Percentiles rank a stretch among this genome's conserved stretches.
phyloP scores from a whole-genome alignment of 208 protist species.

The Crithidia brevicula region DNA sequence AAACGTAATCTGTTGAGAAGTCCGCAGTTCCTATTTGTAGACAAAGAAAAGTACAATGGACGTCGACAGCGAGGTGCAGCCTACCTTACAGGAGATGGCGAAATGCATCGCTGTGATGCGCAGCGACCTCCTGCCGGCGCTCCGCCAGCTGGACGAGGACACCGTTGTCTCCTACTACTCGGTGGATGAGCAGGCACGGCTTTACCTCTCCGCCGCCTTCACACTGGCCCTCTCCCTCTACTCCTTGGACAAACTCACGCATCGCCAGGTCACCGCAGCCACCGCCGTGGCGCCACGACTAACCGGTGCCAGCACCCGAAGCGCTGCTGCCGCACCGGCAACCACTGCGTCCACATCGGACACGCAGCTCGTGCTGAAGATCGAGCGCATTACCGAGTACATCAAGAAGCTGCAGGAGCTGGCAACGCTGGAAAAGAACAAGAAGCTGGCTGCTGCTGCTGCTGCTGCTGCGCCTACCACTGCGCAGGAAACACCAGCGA shows the following conservation, averaged over 20 bases:
- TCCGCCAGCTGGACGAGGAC: slow-evolving; percentile 72
- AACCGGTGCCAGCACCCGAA: slow-evolving; percentile 5
- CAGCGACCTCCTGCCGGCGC: slow-evolving; percentile 44
- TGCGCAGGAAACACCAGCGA: background rate
- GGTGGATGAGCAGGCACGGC: slow-evolving; percentile 76
- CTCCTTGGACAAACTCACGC: slow-evolving; percentile 66
- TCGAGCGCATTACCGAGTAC: slow-evolving; percentile 86
- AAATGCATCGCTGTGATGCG: slow-evolving; percentile 37
- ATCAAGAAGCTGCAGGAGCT: slow-evolving; percentile 90
- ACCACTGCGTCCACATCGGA: slow-evolving; percentile 29
- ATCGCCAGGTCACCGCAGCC: slow-evolving; percentile 16
- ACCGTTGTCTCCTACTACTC: slow-evolving; percentile 68
- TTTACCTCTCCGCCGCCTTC: slow-evolving; percentile 82
- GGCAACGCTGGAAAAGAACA: slow-evolving; percentile 40
- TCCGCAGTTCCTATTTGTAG: too few relatives aligned
- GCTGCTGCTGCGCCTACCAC: slow-evolving; percentile 4
- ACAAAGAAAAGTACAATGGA: slow-evolving; percentile 36
- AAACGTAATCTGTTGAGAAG: too few relatives aligned
- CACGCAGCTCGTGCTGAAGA: slow-evolving; percentile 79
- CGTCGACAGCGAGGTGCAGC: slow-evolving; percentile 66
- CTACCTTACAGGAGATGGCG: slow-evolving; percentile 54
- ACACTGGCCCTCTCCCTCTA: slow-evolving; percentile 65
- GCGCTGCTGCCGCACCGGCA: too few relatives aligned
- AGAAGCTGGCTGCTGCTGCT: slow-evolving; percentile 2
- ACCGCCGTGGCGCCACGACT: background rate